Conservation (phyloP, 1,284 basidiomycete species). For the Ganoderma leucocontextum region DNA sequence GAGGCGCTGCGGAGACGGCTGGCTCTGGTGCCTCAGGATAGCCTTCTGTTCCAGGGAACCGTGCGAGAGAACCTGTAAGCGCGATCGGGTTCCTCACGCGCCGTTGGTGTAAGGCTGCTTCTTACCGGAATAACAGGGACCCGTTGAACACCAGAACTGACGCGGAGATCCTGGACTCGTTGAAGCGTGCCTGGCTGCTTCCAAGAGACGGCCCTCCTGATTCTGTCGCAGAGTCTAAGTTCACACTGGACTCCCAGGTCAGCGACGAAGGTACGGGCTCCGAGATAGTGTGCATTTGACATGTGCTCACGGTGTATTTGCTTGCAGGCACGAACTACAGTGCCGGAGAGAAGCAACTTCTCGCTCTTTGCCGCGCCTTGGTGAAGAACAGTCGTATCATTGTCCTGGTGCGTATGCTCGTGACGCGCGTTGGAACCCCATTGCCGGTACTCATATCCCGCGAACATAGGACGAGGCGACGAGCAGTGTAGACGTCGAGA, state of each 20-base stretch:
- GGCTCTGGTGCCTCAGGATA: conserved; percentile 80
- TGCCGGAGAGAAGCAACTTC: conserved; percentile 81
- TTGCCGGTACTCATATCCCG: conserved; percentile 1
- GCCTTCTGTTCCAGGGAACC: conserved; percentile 69
- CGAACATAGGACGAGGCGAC: conserved; percentile 73
- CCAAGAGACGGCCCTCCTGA: conserved; percentile 58
- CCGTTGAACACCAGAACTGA: conserved; percentile 63
- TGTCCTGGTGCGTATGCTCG: conserved; percentile 58
- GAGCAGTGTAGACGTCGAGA: conserved; percentile 86
- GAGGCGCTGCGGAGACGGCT: conserved; percentile 65
- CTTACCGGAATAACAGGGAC: conserved; percentile 52
- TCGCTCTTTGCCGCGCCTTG: conserved; percentile 77
- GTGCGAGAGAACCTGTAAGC: conserved; percentile 73
- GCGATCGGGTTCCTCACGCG: conserved; percentile 11
- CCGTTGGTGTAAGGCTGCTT: not conserved
- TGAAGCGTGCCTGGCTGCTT: conserved; percentile 69
- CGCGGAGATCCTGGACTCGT: conserved; percentile 59
- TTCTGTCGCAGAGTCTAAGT: conserved; percentile 64
- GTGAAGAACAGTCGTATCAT: conserved; percentile 77
- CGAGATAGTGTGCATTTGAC: not conserved
- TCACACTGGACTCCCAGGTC: conserved; percentile 69
- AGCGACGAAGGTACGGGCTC: conserved; percentile 62
- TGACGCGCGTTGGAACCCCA: not conserved
- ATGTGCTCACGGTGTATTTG: not conserved
- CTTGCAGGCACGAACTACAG: conserved; percentile 71